These are phyloP conservation scores for Mycosphaerella arachidis DNA, from an alignment of 2,329 filamentous ascomycete genomes.

Conservation along the genomic window DNA sequence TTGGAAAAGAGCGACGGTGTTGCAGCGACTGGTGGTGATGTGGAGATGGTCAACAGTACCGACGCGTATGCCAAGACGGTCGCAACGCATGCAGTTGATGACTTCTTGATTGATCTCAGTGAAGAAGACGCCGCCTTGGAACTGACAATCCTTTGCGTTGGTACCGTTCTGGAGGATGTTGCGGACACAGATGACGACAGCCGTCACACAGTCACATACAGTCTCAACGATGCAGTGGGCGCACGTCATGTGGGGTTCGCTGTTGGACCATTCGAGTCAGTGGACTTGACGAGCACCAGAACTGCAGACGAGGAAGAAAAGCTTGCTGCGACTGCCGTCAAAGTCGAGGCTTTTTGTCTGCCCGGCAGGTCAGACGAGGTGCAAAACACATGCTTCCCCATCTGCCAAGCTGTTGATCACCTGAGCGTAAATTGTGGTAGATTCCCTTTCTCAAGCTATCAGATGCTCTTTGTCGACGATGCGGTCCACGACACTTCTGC, in stretches of 20 bases:
- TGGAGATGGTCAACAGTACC: slow-evolving; percentile 39
- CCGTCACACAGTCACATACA: slow-evolving; percentile 85
- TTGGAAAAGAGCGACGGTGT: slow-evolving; percentile 38
- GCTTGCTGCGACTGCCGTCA: slow-evolving; percentile 79
- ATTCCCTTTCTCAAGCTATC: slow-evolving; percentile 89
- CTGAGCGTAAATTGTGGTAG: slow-evolving; percentile 83
- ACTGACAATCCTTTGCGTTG: slow-evolving; percentile 85
- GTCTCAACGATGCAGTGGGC: slow-evolving; percentile 67
- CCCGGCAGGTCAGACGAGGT: slow-evolving; percentile 78
- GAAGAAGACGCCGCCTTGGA: slow-evolving; percentile 85
- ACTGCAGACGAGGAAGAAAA: slow-evolving; percentile 89
- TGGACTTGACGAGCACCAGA: slow-evolving; percentile 77
- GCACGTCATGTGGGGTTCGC: slow-evolving; percentile 91
- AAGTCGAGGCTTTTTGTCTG: slow-evolving; percentile 86
- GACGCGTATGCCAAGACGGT: slow-evolving; percentile 12
- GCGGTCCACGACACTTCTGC: slow-evolving; percentile 69
- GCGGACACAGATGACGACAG: slow-evolving; percentile 70
- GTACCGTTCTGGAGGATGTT: slow-evolving; percentile 77
- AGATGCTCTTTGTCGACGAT: slow-evolving; percentile 91
- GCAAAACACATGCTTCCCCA: slow-evolving; percentile 77
- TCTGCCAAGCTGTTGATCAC: slow-evolving; percentile 84
- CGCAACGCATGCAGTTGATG: slow-evolving; percentile 30
- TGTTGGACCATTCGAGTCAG: slow-evolving; percentile 88
- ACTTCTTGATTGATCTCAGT: slow-evolving; percentile 43
- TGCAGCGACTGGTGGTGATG: slow-evolving; percentile 20